Percentiles rank a stretch among this genome's conserved stretches.
phyloP scores from a whole-genome alignment of 2,329 filamentous ascomycete genomes.

The Botrytis galanthina region DNA sequence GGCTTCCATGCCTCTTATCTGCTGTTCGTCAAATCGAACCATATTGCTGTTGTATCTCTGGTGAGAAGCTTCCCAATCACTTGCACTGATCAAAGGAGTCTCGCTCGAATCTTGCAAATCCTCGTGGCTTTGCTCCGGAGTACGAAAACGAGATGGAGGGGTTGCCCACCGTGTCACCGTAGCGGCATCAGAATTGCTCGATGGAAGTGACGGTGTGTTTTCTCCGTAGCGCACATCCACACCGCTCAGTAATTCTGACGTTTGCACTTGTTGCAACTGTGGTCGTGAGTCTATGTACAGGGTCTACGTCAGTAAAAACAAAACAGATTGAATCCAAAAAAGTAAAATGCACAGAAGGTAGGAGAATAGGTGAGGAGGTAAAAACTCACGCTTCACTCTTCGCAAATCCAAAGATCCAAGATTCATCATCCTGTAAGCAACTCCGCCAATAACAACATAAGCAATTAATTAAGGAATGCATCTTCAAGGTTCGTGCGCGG shows the following conservation, averaged over 20 bases:
- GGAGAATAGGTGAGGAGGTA: not conserved
- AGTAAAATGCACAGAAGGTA: not conserved
- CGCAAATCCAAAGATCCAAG: slow-evolving; percentile 30
- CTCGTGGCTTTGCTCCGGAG: slow-evolving; percentile 7
- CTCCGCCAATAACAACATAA: slow-evolving; percentile 29
- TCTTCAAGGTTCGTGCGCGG: slow-evolving; percentile 26
- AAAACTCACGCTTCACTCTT: slow-evolving; percentile 32
- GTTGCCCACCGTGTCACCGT: slow-evolving; percentile 36
- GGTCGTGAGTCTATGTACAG: slow-evolving; percentile 30
- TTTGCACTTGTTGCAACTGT: slow-evolving; percentile 28
- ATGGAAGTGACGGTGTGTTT: slow-evolving; percentile 31
- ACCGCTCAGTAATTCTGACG: slow-evolving; percentile 28
- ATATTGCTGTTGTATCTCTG: slow-evolving; percentile 14
- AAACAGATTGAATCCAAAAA: not conserved
- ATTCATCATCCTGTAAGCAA: slow-evolving; percentile 31
- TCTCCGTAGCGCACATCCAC: slow-evolving; percentile 26
- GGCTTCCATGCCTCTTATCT: slow-evolving; percentile 30
- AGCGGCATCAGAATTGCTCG: slow-evolving; percentile 28
- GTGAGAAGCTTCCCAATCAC: not conserved
- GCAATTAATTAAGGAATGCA: slow-evolving; percentile 33
- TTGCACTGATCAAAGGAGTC: not conserved
- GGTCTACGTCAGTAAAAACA: slow-evolving; percentile 26
- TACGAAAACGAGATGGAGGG: slow-evolving; percentile 25
- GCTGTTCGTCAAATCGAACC: slow-evolving; percentile 36
- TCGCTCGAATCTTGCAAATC: slow-evolving; percentile 21